Evolutionary conservation across 768 basidiomycete species (phyloP).

Genomic region (Lentinula sp.): DNA sequence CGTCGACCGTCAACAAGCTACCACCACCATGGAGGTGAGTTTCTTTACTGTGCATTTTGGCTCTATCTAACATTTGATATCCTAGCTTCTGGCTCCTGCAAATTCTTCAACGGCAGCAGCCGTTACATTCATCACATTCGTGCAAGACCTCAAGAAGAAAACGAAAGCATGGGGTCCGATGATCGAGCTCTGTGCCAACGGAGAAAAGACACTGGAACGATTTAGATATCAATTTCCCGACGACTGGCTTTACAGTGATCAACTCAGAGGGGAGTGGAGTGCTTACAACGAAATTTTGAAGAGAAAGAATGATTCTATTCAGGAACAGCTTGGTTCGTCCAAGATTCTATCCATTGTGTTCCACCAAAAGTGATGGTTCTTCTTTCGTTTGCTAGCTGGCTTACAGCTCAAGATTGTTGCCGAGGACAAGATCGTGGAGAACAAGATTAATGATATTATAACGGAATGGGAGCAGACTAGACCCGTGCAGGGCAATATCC

Average conservation of each 20-base stretch:
- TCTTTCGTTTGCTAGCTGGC: conserved; percentile 51
- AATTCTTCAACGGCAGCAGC: conserved; percentile 96
- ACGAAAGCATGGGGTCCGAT: conserved; percentile 95
- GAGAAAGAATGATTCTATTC: conserved; percentile 96
- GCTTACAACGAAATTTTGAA: conserved; percentile 97
- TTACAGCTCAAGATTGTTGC: conserved; percentile 99
- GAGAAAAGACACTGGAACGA: conserved; percentile 95
- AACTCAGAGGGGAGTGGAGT: conserved; percentile 96
- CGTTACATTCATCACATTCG: conserved; percentile 98
- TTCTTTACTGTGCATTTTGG: not conserved
- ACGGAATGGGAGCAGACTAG: conserved; percentile 94
- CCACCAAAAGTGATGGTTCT: not conserved
- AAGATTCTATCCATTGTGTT: not conserved
- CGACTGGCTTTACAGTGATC: conserved; percentile 98
- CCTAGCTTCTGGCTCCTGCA: conserved; percentile 62
- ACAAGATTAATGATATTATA: conserved; percentile 88
- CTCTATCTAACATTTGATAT: not conserved
- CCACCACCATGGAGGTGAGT: conserved; percentile 37
- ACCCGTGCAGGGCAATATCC: conserved; percentile 94
- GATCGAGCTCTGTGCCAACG: conserved; percentile 90
- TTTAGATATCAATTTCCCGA: conserved; percentile 96
- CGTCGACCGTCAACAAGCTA: conserved; percentile 16
- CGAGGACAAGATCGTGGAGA: conserved; percentile 96
- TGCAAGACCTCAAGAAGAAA: conserved; percentile 97
- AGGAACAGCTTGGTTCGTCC: conserved; percentile 86